Conservation (phyloP, 495 filamentous ascomycete genomes). For the Pyrenula massariospora region DNA sequence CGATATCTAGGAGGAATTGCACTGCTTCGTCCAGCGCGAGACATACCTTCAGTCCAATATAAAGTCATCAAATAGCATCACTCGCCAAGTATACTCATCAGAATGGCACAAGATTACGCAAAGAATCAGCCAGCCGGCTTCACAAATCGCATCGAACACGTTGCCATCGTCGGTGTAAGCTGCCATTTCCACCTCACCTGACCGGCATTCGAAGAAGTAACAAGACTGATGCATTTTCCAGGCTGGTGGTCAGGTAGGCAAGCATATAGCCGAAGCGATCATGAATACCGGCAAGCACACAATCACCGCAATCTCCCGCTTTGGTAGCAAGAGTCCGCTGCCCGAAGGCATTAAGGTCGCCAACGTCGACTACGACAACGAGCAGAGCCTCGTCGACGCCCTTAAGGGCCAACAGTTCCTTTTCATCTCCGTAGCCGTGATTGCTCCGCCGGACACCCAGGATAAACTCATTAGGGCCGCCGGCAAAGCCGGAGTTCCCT, state of each 20-base stretch:
- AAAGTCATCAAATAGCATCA: background rate
- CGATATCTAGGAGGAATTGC: background rate
- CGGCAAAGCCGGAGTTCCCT: slow-evolving; percentile 20
- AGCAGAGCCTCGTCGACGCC: slow-evolving; percentile 21
- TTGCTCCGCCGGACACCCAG: slow-evolving; percentile 17
- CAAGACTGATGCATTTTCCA: slow-evolving; percentile 8
- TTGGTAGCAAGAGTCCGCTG: slow-evolving; percentile 20
- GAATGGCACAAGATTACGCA: slow-evolving; percentile 8
- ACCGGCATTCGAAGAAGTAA: background rate
- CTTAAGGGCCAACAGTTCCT: slow-evolving; percentile 28
- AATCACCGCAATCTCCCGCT: slow-evolving; percentile 40
- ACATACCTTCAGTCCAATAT: background rate
- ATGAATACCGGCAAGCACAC: slow-evolving; percentile 36
- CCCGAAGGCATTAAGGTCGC: slow-evolving; percentile 28
- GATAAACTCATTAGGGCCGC: slow-evolving; percentile 20
- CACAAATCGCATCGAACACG: slow-evolving; percentile 28
- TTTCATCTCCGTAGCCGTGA: slow-evolving; percentile 21
- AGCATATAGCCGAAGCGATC: slow-evolving; percentile 27
- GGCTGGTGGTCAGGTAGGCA: slow-evolving; percentile 36
- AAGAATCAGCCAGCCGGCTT: slow-evolving; percentile 25
- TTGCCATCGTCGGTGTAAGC: slow-evolving; percentile 39
- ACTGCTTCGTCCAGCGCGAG: background rate
- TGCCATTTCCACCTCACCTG: background rate
- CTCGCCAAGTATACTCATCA: background rate
- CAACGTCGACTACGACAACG: slow-evolving; percentile 31